Percentiles rank a stretch among this genome's conserved stretches.
phyloP scores from a whole-genome alignment of 1,284 basidiomycete genomes.

The Pseudozyma pruni region DNA sequence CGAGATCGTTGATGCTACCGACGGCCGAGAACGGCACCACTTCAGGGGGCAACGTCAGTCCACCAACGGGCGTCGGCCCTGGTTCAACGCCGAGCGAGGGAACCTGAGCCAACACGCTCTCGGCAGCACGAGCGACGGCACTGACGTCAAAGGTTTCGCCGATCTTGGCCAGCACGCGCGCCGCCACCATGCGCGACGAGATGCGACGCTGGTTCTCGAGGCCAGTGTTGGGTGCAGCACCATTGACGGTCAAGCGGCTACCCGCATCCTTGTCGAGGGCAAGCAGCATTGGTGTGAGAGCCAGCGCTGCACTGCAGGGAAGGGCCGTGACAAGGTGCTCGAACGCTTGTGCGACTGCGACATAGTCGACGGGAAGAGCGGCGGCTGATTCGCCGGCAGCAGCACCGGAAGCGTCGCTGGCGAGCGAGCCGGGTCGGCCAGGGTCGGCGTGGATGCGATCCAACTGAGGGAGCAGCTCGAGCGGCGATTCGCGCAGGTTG shows the following conservation, averaged over 20 bases:
- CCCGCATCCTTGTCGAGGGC: slow-evolving; percentile 76
- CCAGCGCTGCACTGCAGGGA: slow-evolving; percentile 79
- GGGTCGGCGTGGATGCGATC: slow-evolving; percentile 70
- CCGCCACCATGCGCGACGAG: slow-evolving; percentile 76
- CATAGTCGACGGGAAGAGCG: slow-evolving; percentile 78
- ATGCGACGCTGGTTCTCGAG: slow-evolving; percentile 70
- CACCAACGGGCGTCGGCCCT: slow-evolving; percentile 33
- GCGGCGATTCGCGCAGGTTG: slow-evolving; percentile 53
- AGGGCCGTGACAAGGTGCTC: slow-evolving; percentile 76
- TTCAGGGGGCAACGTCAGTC: slow-evolving; percentile 45
- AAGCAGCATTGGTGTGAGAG: slow-evolving; percentile 85
- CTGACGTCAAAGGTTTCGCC: slow-evolving; percentile 77
- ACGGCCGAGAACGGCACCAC: slow-evolving; percentile 42
- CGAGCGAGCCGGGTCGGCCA: slow-evolving; percentile 38
- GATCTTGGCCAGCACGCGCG: slow-evolving; percentile 76
- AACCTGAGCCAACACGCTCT: slow-evolving; percentile 37
- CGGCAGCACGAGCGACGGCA: slow-evolving; percentile 23
- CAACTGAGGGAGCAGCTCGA: slow-evolving; percentile 70
- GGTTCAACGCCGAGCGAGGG: slow-evolving; percentile 47
- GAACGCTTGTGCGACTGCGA: slow-evolving; percentile 78
- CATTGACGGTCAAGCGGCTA: slow-evolving; percentile 67
- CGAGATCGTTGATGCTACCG: slow-evolving; percentile 30
- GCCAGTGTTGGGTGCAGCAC: slow-evolving; percentile 30
- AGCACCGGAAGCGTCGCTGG: slow-evolving; percentile 12
- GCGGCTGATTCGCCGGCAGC: slow-evolving; percentile 36